These are phyloP conservation scores for Zygosaccharomyces kombuchaensis DNA, from an alignment of 805 yeast species.

Conservation along the genomic window DNA sequence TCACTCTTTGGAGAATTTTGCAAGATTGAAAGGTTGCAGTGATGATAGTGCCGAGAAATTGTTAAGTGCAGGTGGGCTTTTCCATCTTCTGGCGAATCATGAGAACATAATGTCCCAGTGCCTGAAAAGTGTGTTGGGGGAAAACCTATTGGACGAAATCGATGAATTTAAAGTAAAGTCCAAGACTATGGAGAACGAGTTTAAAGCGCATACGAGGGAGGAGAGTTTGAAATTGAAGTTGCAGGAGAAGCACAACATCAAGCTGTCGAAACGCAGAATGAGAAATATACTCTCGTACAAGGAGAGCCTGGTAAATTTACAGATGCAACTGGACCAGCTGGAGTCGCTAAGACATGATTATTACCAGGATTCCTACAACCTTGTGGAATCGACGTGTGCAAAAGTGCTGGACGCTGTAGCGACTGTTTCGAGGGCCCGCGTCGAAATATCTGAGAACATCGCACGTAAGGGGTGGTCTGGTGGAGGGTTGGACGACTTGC, in stretches of 20 bases:
- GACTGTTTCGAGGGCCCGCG: slow-evolving; percentile 68
- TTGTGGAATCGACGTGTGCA: slow-evolving; percentile 59
- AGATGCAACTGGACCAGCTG: slow-evolving; percentile 72
- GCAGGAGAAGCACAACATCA: slow-evolving; percentile 58
- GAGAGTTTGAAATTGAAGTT: slow-evolving; percentile 50
- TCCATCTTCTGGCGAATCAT: slow-evolving; percentile 71
- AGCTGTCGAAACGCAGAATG: slow-evolving; percentile 53
- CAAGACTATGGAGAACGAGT: slow-evolving; percentile 46
- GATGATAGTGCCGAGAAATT: slow-evolving; percentile 55
- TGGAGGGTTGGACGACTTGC: slow-evolving; percentile 72
- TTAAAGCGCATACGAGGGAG: slow-evolving; percentile 49
- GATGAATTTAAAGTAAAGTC: slow-evolving; percentile 43
- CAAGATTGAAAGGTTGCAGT: slow-evolving; percentile 60
- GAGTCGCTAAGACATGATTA: slow-evolving; percentile 72
- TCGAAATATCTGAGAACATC: slow-evolving; percentile 73
- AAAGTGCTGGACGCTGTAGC: slow-evolving; percentile 53
- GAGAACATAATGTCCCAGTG: slow-evolving; percentile 63
- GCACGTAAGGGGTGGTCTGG: slow-evolving; percentile 86
- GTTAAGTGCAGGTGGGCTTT: slow-evolving; percentile 70
- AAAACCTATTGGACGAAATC: slow-evolving; percentile 46
- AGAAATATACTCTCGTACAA: slow-evolving; percentile 68
- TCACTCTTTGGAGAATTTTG: slow-evolving; percentile 58
- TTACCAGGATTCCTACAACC: slow-evolving; percentile 56
- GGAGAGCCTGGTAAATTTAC: slow-evolving; percentile 59
- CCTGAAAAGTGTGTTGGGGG: slow-evolving; percentile 50